These are phyloP conservation scores for Myxozyma neotropica DNA, from an alignment of 805 yeast genomes.

Conservation along the genomic window DNA sequence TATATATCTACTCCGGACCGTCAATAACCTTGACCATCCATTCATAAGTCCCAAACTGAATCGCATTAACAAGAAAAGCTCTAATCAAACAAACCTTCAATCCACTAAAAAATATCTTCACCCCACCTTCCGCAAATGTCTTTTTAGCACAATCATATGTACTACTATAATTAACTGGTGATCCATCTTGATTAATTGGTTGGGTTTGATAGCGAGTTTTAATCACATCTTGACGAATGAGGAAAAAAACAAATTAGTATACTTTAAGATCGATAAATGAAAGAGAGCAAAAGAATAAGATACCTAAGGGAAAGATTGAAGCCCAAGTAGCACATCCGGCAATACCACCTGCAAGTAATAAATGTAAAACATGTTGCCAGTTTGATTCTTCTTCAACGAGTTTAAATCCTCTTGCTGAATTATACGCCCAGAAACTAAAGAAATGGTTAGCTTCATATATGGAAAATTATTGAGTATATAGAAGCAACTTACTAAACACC, in stretches of 20 bases:
- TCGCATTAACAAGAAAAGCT: conserved; percentile 37
- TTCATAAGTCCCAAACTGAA: conserved; percentile 37
- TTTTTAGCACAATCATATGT: conserved; percentile 34
- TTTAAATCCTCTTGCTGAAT: conserved; percentile 10
- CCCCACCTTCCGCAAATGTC: conserved; percentile 28
- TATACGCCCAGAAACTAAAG: conserved; percentile 30
- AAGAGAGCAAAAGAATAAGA: neutral
- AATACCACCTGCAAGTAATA: conserved; percentile 35
- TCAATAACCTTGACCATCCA: conserved; percentile 28
- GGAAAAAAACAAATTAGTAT: too few species aligned
- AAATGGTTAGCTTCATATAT: too few species aligned
- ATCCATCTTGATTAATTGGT: neutral
- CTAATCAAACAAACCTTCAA: conserved; percentile 32
- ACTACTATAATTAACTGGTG: conserved; percentile 16
- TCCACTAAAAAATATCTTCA: conserved; percentile 32
- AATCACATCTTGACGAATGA: conserved; percentile 36
- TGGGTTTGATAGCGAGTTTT: conserved; percentile 36
- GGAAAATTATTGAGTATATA: too few species aligned
- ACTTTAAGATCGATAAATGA: neutral
- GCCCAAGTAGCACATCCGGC: conserved; percentile 38
- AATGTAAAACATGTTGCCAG: conserved; percentile 8
- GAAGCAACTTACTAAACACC: conserved; percentile 37
- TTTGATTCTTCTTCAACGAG: conserved; percentile 6
- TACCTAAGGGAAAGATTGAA: conserved; percentile 35
- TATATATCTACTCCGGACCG: neutral